A percentile compares a stretch with the other conserved stretches of the same genome.
Evolutionary conservation across 139 green algal genomes (phyloP).

Genomic region (Micractinium conductrix): DNA sequence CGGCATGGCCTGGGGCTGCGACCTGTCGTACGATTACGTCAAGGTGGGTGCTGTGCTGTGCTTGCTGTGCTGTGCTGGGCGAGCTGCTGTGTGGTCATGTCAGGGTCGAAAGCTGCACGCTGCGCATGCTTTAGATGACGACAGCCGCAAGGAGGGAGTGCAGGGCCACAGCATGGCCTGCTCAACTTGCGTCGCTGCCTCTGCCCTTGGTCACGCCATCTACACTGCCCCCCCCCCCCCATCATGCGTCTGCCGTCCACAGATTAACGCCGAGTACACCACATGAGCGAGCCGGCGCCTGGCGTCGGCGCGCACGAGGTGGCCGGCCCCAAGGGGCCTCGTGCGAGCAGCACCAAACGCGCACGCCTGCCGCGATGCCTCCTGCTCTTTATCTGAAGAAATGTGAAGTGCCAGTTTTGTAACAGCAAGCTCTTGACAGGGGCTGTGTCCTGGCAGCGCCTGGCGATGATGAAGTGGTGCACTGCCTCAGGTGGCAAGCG

Average conservation of each 20-base stretch:
- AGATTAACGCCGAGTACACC: constrained; percentile 9
- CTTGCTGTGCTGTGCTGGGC: neutral
- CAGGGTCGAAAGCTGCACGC: neutral
- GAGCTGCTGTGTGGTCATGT: neutral
- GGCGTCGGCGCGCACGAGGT: too few relatives aligned
- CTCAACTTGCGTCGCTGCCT: neutral
- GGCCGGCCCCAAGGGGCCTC: neutral
- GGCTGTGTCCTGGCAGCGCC: too few relatives aligned
- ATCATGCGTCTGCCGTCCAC: neutral
- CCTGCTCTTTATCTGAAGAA: neutral
- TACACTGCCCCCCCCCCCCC: neutral
- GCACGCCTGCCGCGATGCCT: neutral
- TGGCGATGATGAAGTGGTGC: too few relatives aligned
- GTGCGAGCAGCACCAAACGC: neutral
- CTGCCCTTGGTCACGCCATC: constrained; percentile 19
- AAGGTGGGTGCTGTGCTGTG: constrained; percentile 67
- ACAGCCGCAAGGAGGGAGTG: neutral
- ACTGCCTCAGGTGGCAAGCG: too few relatives aligned
- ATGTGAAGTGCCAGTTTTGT: neutral
- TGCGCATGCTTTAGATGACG: neutral
- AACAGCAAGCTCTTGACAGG: neutral
- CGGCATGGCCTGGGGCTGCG: constrained; percentile 86
- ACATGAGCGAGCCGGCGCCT: too few relatives aligned
- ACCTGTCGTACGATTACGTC: constrained; percentile 89
- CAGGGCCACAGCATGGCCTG: neutral